phyloP scores from a whole-genome alignment of 345 rosid genomes.

The Salix purpurea region DNA sequence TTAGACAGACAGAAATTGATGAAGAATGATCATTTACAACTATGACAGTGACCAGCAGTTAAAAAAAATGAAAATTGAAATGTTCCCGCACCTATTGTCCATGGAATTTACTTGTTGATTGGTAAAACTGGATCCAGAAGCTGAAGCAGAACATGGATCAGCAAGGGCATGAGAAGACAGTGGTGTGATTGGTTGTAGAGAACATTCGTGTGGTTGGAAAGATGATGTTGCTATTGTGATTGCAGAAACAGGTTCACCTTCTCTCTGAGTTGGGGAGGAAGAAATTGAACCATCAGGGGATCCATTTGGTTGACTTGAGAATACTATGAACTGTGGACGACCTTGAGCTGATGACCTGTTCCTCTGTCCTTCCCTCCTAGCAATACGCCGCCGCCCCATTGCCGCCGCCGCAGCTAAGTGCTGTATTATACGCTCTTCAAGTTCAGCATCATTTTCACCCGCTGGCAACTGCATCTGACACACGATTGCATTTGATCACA shows the following conservation, averaged over 20 bases:
- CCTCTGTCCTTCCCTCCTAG: constrained; percentile 81
- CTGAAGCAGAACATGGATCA: constrained; percentile 41
- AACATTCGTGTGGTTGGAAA: constrained; percentile 38
- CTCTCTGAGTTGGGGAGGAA: constrained; percentile 56
- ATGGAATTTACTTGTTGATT: constrained; percentile 29
- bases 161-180: constrained; percentile 28
- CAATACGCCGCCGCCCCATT: constrained; percentile 82
- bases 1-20: neutral
- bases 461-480: constrained; percentile 56
- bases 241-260: constrained; percentile 43
- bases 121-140: constrained; percentile 41
- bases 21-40: neutral
- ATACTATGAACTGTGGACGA: constrained; percentile 73
- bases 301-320: constrained; percentile 56
- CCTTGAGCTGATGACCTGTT: constrained; percentile 66
- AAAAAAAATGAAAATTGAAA: neutral
- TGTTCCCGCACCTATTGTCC: constrained; percentile 43
- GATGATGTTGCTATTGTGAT: constrained; percentile 39
- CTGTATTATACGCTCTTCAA: constrained; percentile 94
- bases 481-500: neutral
- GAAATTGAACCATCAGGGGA: constrained; percentile 44
- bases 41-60: neutral
- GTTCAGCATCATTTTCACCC: constrained; percentile 74
- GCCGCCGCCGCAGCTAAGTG: constrained; percentile 97
- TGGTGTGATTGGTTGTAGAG: constrained; percentile 22